Conservation (phyloP, 805 yeast genomes). For the Yarrowia keelungensis region DNA sequence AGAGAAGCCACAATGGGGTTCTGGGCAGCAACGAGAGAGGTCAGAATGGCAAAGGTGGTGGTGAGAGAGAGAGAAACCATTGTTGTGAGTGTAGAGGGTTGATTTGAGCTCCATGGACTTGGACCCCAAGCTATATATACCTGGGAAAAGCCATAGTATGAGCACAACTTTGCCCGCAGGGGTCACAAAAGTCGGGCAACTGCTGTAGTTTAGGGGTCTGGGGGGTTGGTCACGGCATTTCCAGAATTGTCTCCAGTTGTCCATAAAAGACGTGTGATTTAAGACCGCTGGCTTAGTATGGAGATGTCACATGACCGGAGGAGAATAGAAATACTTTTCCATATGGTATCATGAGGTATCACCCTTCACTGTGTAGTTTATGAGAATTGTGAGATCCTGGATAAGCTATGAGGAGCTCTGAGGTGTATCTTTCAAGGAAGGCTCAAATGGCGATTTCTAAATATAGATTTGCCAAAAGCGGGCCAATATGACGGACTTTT, state of each 20-base stretch:
- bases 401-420: no score
- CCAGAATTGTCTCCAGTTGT: no score
- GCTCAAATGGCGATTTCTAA: neutral
- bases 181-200: neutral
- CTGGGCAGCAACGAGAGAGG: constrained; percentile 35
- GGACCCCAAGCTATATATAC: neutral
- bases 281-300: no score
- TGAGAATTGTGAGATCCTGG: no score
- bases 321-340: no score
- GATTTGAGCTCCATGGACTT: neutral
- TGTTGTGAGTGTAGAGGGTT: neutral
- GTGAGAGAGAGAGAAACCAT: constrained; percentile 23
- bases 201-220: constrained; percentile 4
- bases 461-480: neutral
- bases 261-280: no score
- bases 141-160: neutral
- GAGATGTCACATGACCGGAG: no score
- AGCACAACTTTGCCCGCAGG: neutral
- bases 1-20: constrained; percentile 32
- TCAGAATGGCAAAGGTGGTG: constrained; percentile 26
- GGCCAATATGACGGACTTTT: neutral
- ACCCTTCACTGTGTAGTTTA: no score
- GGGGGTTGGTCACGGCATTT: no score
- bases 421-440: neutral
- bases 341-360: no score